Evolutionary conservation across 371 early-diverging fungal species (phyloP).

Genomic region (Fennellomyces sp.): DNA sequence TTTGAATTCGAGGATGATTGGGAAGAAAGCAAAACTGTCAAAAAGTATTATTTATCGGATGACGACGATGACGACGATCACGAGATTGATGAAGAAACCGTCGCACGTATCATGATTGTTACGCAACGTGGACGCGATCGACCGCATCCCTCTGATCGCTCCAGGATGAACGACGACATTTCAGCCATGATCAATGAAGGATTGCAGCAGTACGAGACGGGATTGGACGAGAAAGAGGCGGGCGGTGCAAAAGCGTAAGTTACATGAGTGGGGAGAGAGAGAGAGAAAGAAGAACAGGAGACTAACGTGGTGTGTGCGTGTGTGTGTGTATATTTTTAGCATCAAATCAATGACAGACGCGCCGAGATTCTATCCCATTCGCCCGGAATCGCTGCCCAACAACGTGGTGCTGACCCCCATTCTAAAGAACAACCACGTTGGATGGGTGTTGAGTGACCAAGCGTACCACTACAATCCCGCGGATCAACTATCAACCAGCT

Average conservation of each 20-base stretch:
- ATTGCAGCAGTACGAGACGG: conserved; percentile 85
- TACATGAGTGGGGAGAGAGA: too few species aligned
- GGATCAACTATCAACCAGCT: conserved; percentile 44
- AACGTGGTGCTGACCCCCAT: too few species aligned
- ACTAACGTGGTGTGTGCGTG: too few species aligned
- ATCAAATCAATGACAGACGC: conserved; percentile 46
- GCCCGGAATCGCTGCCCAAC: conserved; percentile 57
- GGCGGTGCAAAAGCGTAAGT: conserved; percentile 13
- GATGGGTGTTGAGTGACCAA: conserved; percentile 79
- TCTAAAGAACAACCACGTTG: conserved; percentile 73
- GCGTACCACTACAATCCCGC: conserved; percentile 54
- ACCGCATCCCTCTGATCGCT: conserved; percentile 77
- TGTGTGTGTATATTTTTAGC: too few species aligned
- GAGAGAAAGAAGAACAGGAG: too few species aligned
- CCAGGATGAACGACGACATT: conserved; percentile 85
- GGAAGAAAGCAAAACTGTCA: conserved; percentile 60
- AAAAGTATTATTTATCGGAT: conserved; percentile 68
- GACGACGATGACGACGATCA: conserved; percentile 70
- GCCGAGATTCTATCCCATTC: conserved; percentile 69
- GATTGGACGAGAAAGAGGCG: conserved; percentile 52
- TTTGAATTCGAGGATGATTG: conserved; percentile 75
- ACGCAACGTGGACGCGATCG: conserved; percentile 83
- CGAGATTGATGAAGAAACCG: conserved; percentile 85
- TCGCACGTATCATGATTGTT: conserved; percentile 89
- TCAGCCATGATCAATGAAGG: conserved; percentile 95